phyloP scores from a whole-genome alignment of 352 stramenopile genomes.

The Phytophthora pluvialis region DNA sequence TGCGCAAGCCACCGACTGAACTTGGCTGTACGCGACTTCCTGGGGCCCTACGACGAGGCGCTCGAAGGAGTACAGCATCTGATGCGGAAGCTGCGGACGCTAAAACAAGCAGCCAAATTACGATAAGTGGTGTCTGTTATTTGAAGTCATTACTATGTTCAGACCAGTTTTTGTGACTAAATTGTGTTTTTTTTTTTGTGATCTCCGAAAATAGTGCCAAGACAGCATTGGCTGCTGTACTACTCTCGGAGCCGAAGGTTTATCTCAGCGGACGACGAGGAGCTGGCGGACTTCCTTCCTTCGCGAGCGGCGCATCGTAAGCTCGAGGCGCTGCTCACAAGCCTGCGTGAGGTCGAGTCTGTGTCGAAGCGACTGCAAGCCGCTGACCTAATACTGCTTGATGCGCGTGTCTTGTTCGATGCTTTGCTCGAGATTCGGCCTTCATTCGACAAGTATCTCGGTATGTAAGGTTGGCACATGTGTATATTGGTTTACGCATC shows the following conservation, averaged over 20 bases:
- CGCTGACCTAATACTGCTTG: background rate
- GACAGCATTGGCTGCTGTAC: background rate
- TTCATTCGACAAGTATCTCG: constrained; percentile 12
- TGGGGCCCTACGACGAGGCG: constrained; percentile 15
- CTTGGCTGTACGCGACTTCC: constrained; percentile 3
- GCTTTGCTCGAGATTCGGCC: background rate
- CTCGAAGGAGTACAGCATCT: constrained; percentile 39
- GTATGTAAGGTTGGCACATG: constrained; percentile 2
- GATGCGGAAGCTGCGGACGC: constrained; percentile 10
- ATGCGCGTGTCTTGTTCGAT: constrained; percentile 3
- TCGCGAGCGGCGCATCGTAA: background rate
- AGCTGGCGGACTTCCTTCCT: constrained; percentile 4
- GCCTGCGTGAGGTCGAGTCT: background rate
- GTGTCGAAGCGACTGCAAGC: constrained; percentile 3
- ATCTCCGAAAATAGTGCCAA: background rate
- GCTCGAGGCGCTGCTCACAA: background rate
- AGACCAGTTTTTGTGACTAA: constrained; percentile 32
- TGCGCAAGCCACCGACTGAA: constrained; percentile 5
- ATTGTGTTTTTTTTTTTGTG: background rate
- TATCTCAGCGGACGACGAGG: constrained; percentile 9
- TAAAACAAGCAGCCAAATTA: constrained; percentile 34
- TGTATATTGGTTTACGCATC: background rate
- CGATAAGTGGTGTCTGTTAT: background rate
- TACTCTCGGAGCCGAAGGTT: constrained; percentile 3
- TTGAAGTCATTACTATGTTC: background rate